Evolutionary conservation across 2,329 filamentous ascomycete species (phyloP).

Genomic region (Trichothecium sympodiale): DNA sequence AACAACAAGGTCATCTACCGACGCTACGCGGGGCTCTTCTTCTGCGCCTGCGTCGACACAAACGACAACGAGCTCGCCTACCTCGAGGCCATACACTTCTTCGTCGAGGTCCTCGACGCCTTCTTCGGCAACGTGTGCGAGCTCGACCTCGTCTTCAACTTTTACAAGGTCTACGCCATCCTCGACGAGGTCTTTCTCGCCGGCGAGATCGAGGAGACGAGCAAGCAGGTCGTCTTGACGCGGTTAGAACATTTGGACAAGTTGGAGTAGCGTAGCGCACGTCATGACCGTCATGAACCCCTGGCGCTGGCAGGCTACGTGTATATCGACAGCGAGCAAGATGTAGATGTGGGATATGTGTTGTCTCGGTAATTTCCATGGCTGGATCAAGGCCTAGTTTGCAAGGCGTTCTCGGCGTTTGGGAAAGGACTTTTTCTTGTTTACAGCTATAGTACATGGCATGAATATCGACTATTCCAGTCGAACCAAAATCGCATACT

Average conservation of each 20-base stretch:
- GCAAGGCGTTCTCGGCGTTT: neutral
- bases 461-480: no score
- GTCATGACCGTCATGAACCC: no score
- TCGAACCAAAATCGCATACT: no score
- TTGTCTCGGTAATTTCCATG: no score
- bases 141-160: constrained; percentile 79
- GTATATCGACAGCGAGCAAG: no score
- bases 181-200: constrained; percentile 96
- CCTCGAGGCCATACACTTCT: constrained; percentile 97
- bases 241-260: constrained; percentile 93
- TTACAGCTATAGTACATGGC: no score
- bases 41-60: constrained; percentile 97
- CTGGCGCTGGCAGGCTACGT: no score
- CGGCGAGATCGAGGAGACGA: constrained; percentile 97
- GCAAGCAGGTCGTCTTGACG: constrained; percentile 94
- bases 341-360: no score
- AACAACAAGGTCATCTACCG: constrained; percentile 96
- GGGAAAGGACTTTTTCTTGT: neutral
- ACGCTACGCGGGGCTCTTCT: constrained; percentile 94
- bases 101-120: constrained; percentile 94
- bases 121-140: constrained; percentile 99
- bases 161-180: constrained; percentile 90
- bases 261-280: constrained; percentile 73
- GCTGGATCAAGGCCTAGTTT: no score
- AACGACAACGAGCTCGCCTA: constrained; percentile 98